These are phyloP conservation scores for Desmodesmus armatus DNA, from an alignment of 139 green algal species.

Conservation along the genomic window DNA sequence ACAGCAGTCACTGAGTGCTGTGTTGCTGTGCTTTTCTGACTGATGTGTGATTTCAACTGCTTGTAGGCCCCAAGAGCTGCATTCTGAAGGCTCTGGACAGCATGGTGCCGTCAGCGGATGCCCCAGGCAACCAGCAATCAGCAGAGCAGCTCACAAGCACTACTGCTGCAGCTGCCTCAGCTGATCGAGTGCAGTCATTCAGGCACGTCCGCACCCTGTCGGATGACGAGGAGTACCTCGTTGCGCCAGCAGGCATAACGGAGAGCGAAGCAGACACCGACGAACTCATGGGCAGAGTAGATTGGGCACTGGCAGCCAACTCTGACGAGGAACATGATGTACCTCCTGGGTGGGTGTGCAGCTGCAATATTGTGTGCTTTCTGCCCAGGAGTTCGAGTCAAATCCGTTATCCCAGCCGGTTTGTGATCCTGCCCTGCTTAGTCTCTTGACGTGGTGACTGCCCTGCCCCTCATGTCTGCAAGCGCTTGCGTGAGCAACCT, in stretches of 20 bases:
- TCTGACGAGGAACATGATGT: conserved; percentile 49
- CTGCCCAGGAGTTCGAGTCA: not conserved
- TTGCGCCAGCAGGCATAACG: not conserved
- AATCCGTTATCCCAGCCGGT: too few relatives aligned
- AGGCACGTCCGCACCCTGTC: conserved; percentile 16
- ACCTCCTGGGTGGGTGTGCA: conserved; percentile 4
- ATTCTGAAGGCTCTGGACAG: too few relatives aligned
- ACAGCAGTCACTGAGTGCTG: too few relatives aligned
- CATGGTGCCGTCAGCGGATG: too few relatives aligned
- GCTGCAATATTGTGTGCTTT: not conserved
- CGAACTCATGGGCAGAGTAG: conserved; percentile 35
- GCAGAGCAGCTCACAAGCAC: not conserved
- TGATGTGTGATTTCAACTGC: too few relatives aligned
- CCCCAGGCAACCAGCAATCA: too few relatives aligned
- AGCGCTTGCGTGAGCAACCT: too few relatives aligned
- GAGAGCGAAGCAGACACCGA: conserved; percentile 43
- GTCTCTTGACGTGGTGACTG: too few relatives aligned
- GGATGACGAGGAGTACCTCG: conserved; percentile 36
- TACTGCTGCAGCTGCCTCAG: not conserved
- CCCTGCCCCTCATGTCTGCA: too few relatives aligned
- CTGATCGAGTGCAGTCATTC: not conserved
- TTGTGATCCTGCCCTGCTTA: too few relatives aligned
- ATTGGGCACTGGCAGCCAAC: conserved; percentile 30
- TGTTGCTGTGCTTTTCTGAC: too few relatives aligned
- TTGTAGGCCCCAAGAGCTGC: too few relatives aligned